These are phyloP conservation scores for Saccharomyces mikatae DNA, from an alignment of 805 yeast species.

Conservation along the genomic window DNA sequence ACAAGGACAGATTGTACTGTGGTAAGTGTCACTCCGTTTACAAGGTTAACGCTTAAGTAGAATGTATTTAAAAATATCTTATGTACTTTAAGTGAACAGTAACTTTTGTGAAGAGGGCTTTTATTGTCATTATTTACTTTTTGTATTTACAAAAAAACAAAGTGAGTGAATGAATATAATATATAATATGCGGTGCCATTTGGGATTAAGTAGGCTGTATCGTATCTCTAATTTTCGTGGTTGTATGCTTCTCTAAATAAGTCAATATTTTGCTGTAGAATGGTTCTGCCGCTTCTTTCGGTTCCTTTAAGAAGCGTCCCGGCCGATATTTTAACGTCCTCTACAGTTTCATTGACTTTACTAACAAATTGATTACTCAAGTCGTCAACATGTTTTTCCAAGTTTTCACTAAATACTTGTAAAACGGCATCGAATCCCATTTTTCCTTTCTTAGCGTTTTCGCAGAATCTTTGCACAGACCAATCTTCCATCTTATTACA, in stretches of 20 bases:
- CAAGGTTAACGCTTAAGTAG: conserved; percentile 37
- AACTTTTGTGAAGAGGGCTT: background rate
- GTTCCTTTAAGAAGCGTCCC: conserved; percentile 22
- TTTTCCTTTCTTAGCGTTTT: conserved; percentile 78
- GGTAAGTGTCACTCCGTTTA: conserved; percentile 98
- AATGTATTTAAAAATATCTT: conserved; percentile 3
- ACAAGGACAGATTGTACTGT: conserved; percentile 98
- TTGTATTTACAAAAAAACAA: background rate
- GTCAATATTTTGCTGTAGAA: conserved; percentile 10
- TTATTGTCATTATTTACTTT: background rate
- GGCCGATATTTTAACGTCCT: conserved; percentile 19
- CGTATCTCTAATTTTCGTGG: conserved; percentile 1
- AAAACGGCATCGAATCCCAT: conserved; percentile 79
- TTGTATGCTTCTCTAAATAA: conserved; percentile 15
- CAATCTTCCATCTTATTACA: conserved; percentile 86
- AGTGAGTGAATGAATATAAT: background rate
- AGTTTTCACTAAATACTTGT: conserved; percentile 33
- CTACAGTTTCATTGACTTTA: conserved; percentile 29
- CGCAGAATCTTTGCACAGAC: conserved; percentile 81
- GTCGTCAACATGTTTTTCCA: conserved; percentile 28
- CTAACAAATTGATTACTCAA: conserved; percentile 18
- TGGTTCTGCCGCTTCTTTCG: conserved; percentile 13
- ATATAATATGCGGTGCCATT: background rate
- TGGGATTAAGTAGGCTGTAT: background rate
- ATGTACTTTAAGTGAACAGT: conserved; percentile 1